Evolutionary conservation across 2,329 filamentous ascomycete genomes (phyloP), one percentile per base, ranked within the genome.

Genomic region (Xylariaceae sp.): DNA sequence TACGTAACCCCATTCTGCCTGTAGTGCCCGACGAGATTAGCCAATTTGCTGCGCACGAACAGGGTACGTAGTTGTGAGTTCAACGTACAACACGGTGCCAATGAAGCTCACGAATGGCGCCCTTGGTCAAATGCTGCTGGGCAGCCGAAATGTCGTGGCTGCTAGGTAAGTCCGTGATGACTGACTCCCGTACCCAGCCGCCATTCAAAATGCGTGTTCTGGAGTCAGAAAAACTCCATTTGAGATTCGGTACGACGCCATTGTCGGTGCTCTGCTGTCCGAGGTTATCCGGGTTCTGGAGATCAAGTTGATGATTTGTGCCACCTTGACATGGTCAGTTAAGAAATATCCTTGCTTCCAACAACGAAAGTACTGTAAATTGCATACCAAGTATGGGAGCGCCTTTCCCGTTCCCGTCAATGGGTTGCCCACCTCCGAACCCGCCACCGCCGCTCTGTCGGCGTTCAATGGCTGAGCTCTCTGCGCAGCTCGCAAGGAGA

Each of bases 201-300:
- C 84, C 85, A 22, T 77, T 78, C 47, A 83, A 73, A 34, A 87
- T 73, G 19, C 75, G 76, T 1, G 82, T 84, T 69, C 82, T 84
- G 19, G 83, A 87, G 65, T 87, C 81, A 0, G 83, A 86, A 69
- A 88, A 88, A 48, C 81, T 80, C 85, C 84, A 82, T 65, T 87
- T 88, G 59, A 87, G 71, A 62, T 88, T 88, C 0, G 81, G 80
- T 1, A 88, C 84, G 11, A 78, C 71, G 14, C 85, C 86, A 44
- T 74, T 76, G 63, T 88, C 85, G 1, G 84, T 87, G 14, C 75
- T 71, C 59, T 86, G 79, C 43, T 75, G 74, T 13, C 81, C 83
- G 1, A 88, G 75, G 60, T 84, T 83, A 55, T 83, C 79, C 0
- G 84, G 84, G 60, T 87, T 87, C 55, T 83, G 75, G 2, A 81